phyloP scores from a whole-genome alignment of 2,329 filamentous ascomycete genomes.

The Alternaria sp. region DNA sequence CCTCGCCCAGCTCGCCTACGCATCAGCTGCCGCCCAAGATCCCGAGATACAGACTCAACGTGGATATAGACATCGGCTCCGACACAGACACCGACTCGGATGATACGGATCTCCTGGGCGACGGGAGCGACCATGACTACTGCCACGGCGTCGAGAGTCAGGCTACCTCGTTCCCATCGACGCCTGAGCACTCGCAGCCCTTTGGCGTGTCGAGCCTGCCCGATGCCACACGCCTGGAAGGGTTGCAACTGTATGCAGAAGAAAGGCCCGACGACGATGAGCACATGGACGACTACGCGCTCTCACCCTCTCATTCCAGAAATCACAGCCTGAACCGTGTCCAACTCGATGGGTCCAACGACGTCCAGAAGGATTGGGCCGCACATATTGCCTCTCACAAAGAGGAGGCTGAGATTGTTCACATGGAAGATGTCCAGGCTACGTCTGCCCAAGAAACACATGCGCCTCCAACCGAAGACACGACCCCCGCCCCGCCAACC shows the following conservation, averaged over 20 bases:
- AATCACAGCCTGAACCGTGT: conserved; percentile 30
- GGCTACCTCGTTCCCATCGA: conserved; percentile 29
- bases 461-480: conserved; percentile 4
- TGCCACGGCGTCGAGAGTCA: conserved; percentile 26
- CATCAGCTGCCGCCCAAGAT: conserved; percentile 46
- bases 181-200: conserved; percentile 27
- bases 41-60: conserved; percentile 32
- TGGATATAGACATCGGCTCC: conserved; percentile 24
- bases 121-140: conserved; percentile 24
- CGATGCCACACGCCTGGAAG: conserved; percentile 28
- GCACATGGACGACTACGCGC: conserved; percentile 37
- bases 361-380: conserved; percentile 30
- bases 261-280: conserved; percentile 32
- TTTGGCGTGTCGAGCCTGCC: conserved; percentile 24
- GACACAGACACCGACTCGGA: conserved; percentile 34
- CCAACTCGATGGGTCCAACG: conserved; percentile 16
- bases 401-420: conserved; percentile 17
- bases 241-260: conserved; percentile 22
- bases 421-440: conserved; percentile 10
- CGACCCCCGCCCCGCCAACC: conserved; percentile 23
- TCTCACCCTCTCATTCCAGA: conserved; percentile 31
- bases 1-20: conserved; percentile 44
- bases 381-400: conserved; percentile 18
- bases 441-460: neutral
- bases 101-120: conserved; percentile 22